Evolutionary conservation across 257 asterid genomes (phyloP), one percentile per base, ranked within the genome.

Genomic region (Euphrasia confusa): DNA sequence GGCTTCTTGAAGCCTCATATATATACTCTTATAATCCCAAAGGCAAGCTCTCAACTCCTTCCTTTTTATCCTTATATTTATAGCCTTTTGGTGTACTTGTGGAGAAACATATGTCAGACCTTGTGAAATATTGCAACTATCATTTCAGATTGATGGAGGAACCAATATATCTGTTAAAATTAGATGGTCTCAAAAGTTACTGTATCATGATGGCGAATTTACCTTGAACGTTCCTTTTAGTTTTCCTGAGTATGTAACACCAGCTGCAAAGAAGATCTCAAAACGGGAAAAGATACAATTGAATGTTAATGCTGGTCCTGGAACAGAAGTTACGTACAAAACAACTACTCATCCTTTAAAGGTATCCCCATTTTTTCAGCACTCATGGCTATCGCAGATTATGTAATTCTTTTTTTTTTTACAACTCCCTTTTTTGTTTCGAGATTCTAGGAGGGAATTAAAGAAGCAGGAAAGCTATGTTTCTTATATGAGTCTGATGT

Each of bases 101-200:
- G 56, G 60, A 53, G 37, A 30, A 8, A 9, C 61, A 7, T 57
- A 26, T 47, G 40, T 61, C 66, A 39, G 65, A 50, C 64, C 57
- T 21, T 10, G 2, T 26, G 9, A 58, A 30, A 30, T 64, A 54
- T 40, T 55, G n/a, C 33, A 14, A 33, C 24, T 10, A 63, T 42
- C 30, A 67, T 37, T 65, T 72, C 82, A 93, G 99, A 75, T 93
- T 55, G 90, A 89, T 63, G 99, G 99, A 49, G 99, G 96, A 64
- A 72, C 87, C 37, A 82, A 85, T 77, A 40, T 93, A 63, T 80
- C 84, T 3, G 79, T 90, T 49, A 87, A 83, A 68, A 78, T 90
- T 68, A 83, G 83, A 70, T 93, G 99, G 99, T 89, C 99, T 42
- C 99, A 93, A 64, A 93, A 93, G 67, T 66, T 89, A 70, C 53